phyloP scores from a whole-genome alignment of 495 filamentous ascomycete species.

The Annulohypoxylon nitens region DNA sequence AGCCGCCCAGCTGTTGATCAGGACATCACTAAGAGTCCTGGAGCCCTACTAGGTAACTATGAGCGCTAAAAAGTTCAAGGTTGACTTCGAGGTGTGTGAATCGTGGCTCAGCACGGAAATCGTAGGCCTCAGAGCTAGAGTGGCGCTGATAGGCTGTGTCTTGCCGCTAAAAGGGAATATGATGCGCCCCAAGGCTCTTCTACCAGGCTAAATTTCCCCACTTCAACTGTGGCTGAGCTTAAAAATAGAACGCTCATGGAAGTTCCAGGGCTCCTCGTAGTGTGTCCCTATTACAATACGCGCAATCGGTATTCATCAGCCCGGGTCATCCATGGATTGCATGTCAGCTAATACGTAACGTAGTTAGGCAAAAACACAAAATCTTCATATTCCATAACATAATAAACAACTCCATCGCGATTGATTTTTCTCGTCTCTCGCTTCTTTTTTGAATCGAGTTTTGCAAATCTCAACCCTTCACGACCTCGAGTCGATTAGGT shows the following conservation, averaged over 20 bases:
- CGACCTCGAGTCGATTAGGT: constrained; percentile 17
- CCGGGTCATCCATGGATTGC: constrained; percentile 1
- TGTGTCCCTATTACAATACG: constrained; percentile 26
- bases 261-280: neutral
- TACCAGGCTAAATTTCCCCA: neutral
- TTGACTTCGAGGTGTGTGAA: neutral
- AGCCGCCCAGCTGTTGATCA: neutral
- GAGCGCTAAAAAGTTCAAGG: neutral
- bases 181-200: neutral
- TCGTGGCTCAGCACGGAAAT: constrained; percentile 33
- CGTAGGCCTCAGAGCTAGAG: neutral
- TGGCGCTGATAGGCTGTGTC: constrained; percentile 37
- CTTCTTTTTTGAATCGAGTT: constrained; percentile 18
- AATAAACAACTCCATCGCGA: constrained; percentile 2
- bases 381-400: constrained; percentile 18
- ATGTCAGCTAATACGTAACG: constrained; percentile 35
- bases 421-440: constrained; percentile 7
- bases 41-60: neutral
- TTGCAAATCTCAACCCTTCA: neutral
- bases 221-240: constrained; percentile 44
- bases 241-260: constrained; percentile 29
- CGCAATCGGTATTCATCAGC: constrained; percentile 42
- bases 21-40: no score
- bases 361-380: constrained; percentile 33
- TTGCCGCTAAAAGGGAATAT: constrained; percentile 2